phyloP scores from a whole-genome alignment of 805 yeast genomes.

The Isabelozyma gotoi region DNA sequence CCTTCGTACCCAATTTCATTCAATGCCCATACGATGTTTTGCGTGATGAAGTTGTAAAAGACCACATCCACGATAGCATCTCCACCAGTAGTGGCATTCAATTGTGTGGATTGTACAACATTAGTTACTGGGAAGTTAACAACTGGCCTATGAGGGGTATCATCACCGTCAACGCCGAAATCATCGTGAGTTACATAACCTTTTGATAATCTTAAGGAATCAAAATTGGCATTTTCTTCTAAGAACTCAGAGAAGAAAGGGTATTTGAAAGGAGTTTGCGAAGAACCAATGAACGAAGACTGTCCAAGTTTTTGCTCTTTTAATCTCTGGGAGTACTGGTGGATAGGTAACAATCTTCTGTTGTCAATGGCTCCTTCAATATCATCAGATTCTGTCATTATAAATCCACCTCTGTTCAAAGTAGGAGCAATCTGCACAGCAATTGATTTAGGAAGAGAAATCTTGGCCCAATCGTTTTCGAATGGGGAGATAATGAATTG shows the following conservation, averaged over 20 bases:
- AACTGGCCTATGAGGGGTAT: slow-evolving; percentile 63
- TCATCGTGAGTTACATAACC: slow-evolving; percentile 89
- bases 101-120: slow-evolving; percentile 59
- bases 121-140: slow-evolving; percentile 69
- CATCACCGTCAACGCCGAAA: slow-evolving; percentile 85
- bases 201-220: slow-evolving; percentile 33
- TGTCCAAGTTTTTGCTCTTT: background rate
- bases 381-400: slow-evolving; percentile 16
- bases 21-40: slow-evolving; percentile 34
- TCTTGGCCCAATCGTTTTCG: slow-evolving; percentile 71
- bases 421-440: slow-evolving; percentile 55
- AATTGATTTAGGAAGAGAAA: slow-evolving; percentile 56
- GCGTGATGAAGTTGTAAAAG: slow-evolving; percentile 69
- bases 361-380: slow-evolving; percentile 8
- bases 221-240: background rate
- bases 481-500: slow-evolving; percentile 86
- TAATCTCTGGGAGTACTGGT: slow-evolving; percentile 12
- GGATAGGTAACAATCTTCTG: slow-evolving; percentile 19
- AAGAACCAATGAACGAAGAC: no score
- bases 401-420: slow-evolving; percentile 58
- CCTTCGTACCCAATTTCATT: slow-evolving; percentile 23
- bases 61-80: slow-evolving; percentile 59
- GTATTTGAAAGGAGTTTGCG: background rate
- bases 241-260: background rate
- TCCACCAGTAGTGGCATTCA: slow-evolving; percentile 18